These are phyloP conservation scores for Rosa persica DNA, from an alignment of 306 rosid species.

Conservation along the genomic window DNA sequence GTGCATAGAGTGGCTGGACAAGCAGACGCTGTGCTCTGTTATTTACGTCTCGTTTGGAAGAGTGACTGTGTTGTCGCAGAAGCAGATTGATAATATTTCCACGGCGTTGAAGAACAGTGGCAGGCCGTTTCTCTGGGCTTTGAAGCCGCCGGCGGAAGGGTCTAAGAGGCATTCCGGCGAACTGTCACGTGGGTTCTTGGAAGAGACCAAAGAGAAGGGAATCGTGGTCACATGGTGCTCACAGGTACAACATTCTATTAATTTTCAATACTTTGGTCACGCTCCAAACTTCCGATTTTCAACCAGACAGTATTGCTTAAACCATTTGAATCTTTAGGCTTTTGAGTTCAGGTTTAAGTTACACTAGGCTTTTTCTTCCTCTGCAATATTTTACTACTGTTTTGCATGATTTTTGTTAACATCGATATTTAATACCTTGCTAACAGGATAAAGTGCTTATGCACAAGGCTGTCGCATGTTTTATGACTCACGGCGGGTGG, in stretches of 20 bases:
- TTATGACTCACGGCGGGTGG: conserved; percentile 71
- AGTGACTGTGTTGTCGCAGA: conserved; percentile 29
- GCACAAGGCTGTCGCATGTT: conserved; percentile 57
- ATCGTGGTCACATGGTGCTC: conserved; percentile 55
- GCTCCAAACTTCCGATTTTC: neutral
- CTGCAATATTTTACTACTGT: too few relatives aligned
- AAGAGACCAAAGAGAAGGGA: conserved; percentile 39
- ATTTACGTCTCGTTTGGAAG: conserved; percentile 61
- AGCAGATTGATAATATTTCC: conserved; percentile 42
- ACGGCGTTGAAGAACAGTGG: conserved; percentile 40
- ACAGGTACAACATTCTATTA: conserved; percentile 19
- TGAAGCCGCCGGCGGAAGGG: conserved; percentile 31
- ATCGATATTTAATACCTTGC: neutral
- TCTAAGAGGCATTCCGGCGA: neutral
- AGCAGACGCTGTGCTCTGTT: conserved; percentile 32
- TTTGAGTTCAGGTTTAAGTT: neutral
- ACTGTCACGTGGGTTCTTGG: conserved; percentile 30
- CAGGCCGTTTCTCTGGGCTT: conserved; percentile 58
- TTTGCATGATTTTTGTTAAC: neutral
- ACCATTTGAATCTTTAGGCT: neutral
- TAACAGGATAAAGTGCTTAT: conserved; percentile 44
- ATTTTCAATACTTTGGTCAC: neutral
- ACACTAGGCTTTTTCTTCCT: too few relatives aligned
- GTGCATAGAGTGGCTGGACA: conserved; percentile 49
- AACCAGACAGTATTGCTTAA: neutral